These are phyloP conservation scores for Cladosporium austrohemisphaericum DNA, from an alignment of 2,329 filamentous ascomycete genomes.

Conservation along the genomic window DNA sequence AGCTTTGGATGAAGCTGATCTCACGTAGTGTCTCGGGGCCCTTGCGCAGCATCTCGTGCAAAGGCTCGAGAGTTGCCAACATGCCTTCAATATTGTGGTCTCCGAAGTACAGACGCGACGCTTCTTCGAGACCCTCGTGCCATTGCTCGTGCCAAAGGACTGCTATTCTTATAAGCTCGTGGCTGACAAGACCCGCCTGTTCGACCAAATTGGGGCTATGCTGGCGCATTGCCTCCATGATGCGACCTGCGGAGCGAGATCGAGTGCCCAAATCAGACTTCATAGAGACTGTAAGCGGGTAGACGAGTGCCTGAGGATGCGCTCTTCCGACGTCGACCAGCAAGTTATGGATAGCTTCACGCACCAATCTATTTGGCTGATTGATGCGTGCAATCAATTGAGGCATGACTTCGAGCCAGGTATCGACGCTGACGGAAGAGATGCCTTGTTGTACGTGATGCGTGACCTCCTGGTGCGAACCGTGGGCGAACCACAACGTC, in stretches of 20 bases:
- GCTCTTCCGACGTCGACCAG: conserved; percentile 88
- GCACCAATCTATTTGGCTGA: conserved; percentile 83
- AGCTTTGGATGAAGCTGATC: conserved; percentile 95
- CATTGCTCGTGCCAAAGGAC: conserved; percentile 98
- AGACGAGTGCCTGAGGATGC: conserved; percentile 94
- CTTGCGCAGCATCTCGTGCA: conserved; percentile 85
- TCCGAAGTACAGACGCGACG: conserved; percentile 92
- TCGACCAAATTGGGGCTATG: conserved; percentile 91
- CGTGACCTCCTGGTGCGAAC: conserved; percentile 83
- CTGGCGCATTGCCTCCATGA: conserved; percentile 97
- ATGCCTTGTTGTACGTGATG: conserved; percentile 86
- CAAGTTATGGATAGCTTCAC: conserved; percentile 86
- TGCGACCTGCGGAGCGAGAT: conserved; percentile 81
- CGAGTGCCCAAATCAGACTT: conserved; percentile 86
- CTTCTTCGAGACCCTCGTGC: conserved; percentile 97
- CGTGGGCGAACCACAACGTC: conserved; percentile 95
- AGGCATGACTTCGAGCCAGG: conserved; percentile 97
- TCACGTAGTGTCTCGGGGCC: conserved; percentile 92
- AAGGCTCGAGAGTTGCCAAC: conserved; percentile 83
- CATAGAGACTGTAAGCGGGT: conserved; percentile 95
- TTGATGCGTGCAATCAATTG: conserved; percentile 97
- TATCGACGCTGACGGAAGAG: conserved; percentile 87
- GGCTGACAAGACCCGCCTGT: conserved; percentile 90
- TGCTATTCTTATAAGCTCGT: conserved; percentile 93
- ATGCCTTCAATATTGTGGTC: conserved; percentile 97